These are phyloP conservation scores for Porcisia hertigi DNA, from an alignment of 208 protist species.

Conservation along the genomic window DNA sequence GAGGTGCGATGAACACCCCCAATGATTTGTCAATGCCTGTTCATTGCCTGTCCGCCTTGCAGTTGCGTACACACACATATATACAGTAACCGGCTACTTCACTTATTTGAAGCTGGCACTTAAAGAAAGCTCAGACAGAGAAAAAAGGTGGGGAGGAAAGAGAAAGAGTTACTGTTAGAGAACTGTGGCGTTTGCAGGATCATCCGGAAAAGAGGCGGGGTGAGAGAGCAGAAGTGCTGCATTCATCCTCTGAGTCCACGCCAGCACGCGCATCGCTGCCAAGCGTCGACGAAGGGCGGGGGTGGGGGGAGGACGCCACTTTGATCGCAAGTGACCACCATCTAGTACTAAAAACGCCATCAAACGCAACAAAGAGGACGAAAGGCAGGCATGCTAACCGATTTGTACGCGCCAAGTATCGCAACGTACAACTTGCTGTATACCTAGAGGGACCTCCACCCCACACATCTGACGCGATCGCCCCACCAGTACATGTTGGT, in stretches of 20 bases:
- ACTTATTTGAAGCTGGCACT: neutral
- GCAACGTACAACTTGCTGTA: neutral
- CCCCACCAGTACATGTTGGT: neutral
- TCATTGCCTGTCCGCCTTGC: neutral
- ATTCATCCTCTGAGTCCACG: neutral
- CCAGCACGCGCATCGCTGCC: neutral
- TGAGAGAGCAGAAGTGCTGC: neutral
- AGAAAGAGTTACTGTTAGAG: neutral
- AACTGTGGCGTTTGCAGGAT: no score
- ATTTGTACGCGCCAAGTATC: neutral
- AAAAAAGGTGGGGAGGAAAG: neutral
- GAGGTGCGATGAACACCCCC: neutral
- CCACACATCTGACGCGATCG: neutral
- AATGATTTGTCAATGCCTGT: neutral
- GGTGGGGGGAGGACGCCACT: no score
- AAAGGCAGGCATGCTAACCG: neutral
- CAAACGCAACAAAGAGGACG: neutral
- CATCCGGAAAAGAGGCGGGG: neutral
- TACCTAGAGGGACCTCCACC: neutral
- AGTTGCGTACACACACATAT: neutral
- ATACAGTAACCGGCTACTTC: neutral
- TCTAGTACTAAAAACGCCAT: neutral
- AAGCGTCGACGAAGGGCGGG: neutral
- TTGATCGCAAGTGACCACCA: neutral
- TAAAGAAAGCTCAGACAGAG: neutral